Conservation (phyloP, 2,329 filamentous ascomycete genomes). For the Elsinoe australis region DNA sequence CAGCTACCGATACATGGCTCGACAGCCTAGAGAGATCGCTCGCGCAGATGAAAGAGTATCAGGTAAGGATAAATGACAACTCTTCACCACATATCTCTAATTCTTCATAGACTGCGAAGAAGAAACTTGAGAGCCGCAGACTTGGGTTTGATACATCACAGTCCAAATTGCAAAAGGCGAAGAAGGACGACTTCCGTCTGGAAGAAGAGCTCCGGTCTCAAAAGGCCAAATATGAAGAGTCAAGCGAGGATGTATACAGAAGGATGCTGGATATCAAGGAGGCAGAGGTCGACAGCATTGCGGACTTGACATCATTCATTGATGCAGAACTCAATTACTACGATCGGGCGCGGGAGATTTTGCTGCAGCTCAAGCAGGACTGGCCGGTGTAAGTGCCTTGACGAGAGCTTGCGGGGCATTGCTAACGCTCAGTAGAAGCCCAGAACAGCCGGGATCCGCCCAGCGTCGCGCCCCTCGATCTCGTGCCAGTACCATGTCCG, state of each 20-base stretch:
- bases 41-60: slow-evolving; percentile 95
- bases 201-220: slow-evolving; percentile 87
- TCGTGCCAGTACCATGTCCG: slow-evolving; percentile 57
- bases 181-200: slow-evolving; percentile 85
- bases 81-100: too few species aligned
- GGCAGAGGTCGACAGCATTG: slow-evolving; percentile 72
- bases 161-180: slow-evolving; percentile 84
- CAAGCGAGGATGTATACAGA: slow-evolving; percentile 80
- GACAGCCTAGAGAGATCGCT: slow-evolving; percentile 85
- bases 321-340: slow-evolving; percentile 88
- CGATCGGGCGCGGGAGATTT: slow-evolving; percentile 79
- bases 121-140: slow-evolving; percentile 85
- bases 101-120: slow-evolving; percentile 72
- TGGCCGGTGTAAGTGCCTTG: slow-evolving; percentile 55
- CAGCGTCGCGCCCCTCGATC: slow-evolving; percentile 44
- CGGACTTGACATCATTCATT: slow-evolving; percentile 71
- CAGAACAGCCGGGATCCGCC: slow-evolving; percentile 5
- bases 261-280: slow-evolving; percentile 97
- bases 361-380: slow-evolving; percentile 60
- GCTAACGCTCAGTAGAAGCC: slow-evolving; percentile 18
- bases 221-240: slow-evolving; percentile 94
- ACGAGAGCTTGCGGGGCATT: slow-evolving; percentile 22
- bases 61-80: too few species aligned
- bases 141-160: slow-evolving; percentile 86
- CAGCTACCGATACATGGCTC: slow-evolving; percentile 76